These are phyloP conservation scores for Chrysopogon serrulatus DNA, from an alignment of 176 grass and related monocot genomes.

Conservation along the genomic window DNA sequence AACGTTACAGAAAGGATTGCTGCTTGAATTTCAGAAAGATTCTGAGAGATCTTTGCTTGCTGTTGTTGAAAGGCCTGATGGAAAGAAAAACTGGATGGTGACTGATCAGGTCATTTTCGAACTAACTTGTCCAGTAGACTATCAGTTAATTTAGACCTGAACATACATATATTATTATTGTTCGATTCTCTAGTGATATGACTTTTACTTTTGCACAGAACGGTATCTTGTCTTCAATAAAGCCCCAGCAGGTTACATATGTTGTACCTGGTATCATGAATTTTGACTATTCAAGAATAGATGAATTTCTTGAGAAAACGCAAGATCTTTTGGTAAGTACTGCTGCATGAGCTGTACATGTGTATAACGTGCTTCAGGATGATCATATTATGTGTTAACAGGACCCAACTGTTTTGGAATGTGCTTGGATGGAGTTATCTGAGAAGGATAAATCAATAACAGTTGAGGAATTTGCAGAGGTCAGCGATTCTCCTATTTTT, in stretches of 20 bases:
- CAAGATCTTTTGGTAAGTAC: slow-evolving; percentile 68
- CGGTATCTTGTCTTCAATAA: slow-evolving; percentile 76
- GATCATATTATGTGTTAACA: slow-evolving; percentile 23
- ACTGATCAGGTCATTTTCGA: slow-evolving; percentile 68
- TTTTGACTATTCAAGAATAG: slow-evolving; percentile 67
- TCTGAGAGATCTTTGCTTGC: slow-evolving; percentile 74
- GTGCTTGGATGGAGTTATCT: slow-evolving; percentile 87
- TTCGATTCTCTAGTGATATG: slow-evolving; percentile 20
- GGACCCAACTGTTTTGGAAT: slow-evolving; percentile 86
- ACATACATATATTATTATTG: background rate
- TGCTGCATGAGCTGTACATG: background rate
- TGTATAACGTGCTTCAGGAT: background rate
- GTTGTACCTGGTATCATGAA: slow-evolving; percentile 76
- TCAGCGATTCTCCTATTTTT: slow-evolving; percentile 12
- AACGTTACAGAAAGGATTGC: slow-evolving; percentile 69
- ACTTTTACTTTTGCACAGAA: slow-evolving; percentile 54
- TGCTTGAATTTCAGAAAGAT: slow-evolving; percentile 95
- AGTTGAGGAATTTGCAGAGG: slow-evolving; percentile 86
- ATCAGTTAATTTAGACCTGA: background rate
- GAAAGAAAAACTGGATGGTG: slow-evolving; percentile 96
- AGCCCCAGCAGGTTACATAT: slow-evolving; percentile 84
- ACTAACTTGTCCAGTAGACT: slow-evolving; percentile 2
- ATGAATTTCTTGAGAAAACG: slow-evolving; percentile 77
- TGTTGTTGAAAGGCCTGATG: slow-evolving; percentile 77
- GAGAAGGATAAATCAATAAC: slow-evolving; percentile 86